phyloP scores from a whole-genome alignment of 2,329 filamentous ascomycete genomes.

The Scolecobasidium constrictum region DNA sequence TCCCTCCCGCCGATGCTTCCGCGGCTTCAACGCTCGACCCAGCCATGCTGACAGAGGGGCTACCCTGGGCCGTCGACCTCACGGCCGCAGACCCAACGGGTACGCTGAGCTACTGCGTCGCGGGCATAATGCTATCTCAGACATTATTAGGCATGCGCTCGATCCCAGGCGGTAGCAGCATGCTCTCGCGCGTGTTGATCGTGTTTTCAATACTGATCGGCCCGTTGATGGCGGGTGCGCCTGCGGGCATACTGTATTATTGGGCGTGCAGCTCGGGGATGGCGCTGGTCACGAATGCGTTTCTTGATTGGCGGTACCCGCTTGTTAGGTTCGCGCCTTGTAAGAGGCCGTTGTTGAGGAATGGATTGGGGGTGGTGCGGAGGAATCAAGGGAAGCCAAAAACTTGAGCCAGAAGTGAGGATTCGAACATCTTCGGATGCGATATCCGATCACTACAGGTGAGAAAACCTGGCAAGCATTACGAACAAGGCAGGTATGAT shows the following conservation, averaged over 20 bases:
- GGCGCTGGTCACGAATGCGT: not conserved
- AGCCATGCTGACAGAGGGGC: constrained; percentile 7
- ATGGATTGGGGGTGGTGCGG: no score
- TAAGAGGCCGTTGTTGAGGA: not conserved
- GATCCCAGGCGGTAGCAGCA: not conserved
- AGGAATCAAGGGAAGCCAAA: no score
- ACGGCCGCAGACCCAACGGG: constrained; percentile 8
- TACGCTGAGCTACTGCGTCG: not conserved
- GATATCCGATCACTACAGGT: no score
- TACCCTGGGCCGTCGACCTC: constrained; percentile 4
- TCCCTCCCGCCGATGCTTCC: not conserved
- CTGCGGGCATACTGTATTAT: constrained; percentile 9
- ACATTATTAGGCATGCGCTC: not conserved
- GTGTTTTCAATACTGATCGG: not conserved
- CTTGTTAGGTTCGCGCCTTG: not conserved
- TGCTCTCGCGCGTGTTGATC: constrained; percentile 1
- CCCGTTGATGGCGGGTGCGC: constrained; percentile 3
- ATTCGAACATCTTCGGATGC: no score
- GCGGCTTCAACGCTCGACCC: constrained; percentile 3
- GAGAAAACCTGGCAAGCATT: no score
- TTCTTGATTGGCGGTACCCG: not conserved
- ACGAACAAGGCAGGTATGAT: no score
- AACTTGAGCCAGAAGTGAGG: no score
- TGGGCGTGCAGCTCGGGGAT: constrained; percentile 8
- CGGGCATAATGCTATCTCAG: constrained; percentile 4